Base-by-base conservation (phyloP, 1,284 basidiomycete genomes). In the Ganoderma multipileum region DNA sequence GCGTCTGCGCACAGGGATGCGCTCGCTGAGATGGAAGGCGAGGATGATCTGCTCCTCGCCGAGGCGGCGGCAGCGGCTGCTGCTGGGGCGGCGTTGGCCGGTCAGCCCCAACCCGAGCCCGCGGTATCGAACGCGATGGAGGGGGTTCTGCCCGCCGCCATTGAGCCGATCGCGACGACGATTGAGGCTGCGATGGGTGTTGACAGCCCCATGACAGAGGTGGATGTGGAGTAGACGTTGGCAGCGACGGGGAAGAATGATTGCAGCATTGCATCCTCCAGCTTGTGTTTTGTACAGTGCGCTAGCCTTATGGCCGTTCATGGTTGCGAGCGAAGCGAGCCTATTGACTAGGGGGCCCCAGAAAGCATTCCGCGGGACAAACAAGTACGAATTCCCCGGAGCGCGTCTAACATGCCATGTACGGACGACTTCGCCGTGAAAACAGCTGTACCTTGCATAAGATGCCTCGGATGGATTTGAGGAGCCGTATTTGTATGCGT, bases 121-220 rank as follows among this genome's bases (percentile, higher is more conserved):
- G n/a, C 14, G 20, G 33, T 58, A 12, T 7, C 20, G 12, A n/a
- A 58, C 8, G 38, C 38, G 23, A 12, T 12, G 14, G 38, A 16
- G 9, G 38, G 23, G 7, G 38, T 8, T n/a, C 23, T 38, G 38
- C 38, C 38, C 7, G 12, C 11, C 6, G 23, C n/a, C 1, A 23
- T 20, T 5, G 58, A 26, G 26, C 38, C 16, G n/a, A 41, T 12
- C 36, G 23, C 38, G 6, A 28, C 39, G 52, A 16, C 28, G 23
- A 41, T 60, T 23, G 58, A 60, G 36, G 69, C 63, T 11, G 66
- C 71, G 0, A 63, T 72, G 67, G 71, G 63, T 16, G 67, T 67
- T n/a, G 71, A 72, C 47, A 72, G 71, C 54, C 71, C 71, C 0
- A 72, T 72, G 71, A 72, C 71, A 5, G 71, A 72, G 42, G 57